Conservation (phyloP, 306 rosid species). For the Sicyos baderoa region DNA sequence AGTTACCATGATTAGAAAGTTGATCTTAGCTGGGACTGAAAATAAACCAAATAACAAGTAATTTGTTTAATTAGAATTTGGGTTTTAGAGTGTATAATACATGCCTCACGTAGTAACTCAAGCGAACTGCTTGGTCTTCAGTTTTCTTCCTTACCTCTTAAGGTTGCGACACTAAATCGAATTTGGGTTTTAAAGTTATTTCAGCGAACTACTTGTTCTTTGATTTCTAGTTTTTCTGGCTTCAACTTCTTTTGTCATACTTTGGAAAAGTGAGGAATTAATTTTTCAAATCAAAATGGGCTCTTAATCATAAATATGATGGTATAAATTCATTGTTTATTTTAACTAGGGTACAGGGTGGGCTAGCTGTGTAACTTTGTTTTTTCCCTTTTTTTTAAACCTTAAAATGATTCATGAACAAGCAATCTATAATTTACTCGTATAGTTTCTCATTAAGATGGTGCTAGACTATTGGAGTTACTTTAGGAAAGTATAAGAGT, state of each 20-base stretch:
- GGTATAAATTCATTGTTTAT: neutral
- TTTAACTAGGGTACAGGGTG: neutral
- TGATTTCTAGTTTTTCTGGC: neutral
- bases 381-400: neutral
- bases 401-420: neutral
- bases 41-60: neutral
- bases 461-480: neutral
- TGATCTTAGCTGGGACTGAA: neutral
- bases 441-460: neutral
- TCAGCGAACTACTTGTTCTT: neutral
- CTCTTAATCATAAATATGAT: neutral
- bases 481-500: neutral
- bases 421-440: neutral
- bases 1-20: neutral
- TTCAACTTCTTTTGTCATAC: neutral
- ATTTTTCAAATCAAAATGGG: neutral
- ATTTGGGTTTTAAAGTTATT: neutral
- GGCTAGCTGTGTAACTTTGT: neutral
- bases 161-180: neutral
- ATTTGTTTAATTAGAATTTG: neutral
- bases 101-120: neutral
- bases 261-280: neutral
- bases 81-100: neutral
- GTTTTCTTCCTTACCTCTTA: neutral
- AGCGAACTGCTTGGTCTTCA: neutral